Percentiles rank a stretch among this genome's conserved stretches.
Evolutionary conservation across 2,329 filamentous ascomycete genomes (phyloP).

Genomic region (Colletotrichum siamense): DNA sequence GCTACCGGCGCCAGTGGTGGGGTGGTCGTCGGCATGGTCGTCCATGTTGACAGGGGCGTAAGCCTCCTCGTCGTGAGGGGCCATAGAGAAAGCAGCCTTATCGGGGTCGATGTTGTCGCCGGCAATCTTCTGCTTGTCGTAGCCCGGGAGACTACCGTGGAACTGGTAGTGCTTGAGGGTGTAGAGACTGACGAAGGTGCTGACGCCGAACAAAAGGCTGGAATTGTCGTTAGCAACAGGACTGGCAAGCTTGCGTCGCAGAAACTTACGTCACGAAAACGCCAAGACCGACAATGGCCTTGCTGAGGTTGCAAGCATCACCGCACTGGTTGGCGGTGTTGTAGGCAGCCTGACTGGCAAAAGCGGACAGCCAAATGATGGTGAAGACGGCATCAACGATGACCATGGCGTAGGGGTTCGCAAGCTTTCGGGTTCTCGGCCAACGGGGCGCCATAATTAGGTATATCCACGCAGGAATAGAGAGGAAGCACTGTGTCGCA

Average conservation of each 20-base stretch:
- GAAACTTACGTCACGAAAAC: slow-evolving; percentile 66
- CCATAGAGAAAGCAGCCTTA: slow-evolving; percentile 72
- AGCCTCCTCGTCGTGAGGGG: slow-evolving; percentile 69
- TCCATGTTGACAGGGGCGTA: slow-evolving; percentile 67
- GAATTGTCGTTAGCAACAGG: slow-evolving; percentile 17
- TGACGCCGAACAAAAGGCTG: slow-evolving; percentile 61
- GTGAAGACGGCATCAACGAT: slow-evolving; percentile 61
- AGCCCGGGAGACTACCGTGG: slow-evolving; percentile 67
- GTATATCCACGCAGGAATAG: slow-evolving; percentile 69
- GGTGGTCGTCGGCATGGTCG: slow-evolving; percentile 49
- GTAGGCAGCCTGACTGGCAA: slow-evolving; percentile 69
- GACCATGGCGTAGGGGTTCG: slow-evolving; percentile 67
- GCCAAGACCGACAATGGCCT: slow-evolving; percentile 66
- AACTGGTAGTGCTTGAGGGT: slow-evolving; percentile 67
- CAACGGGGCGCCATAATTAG: slow-evolving; percentile 69
- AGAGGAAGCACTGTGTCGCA: slow-evolving; percentile 64
- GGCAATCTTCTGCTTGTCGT: slow-evolving; percentile 54
- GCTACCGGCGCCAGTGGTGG: slow-evolving; percentile 32
- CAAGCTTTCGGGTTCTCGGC: slow-evolving; percentile 64
- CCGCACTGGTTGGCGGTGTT: slow-evolving; percentile 63
- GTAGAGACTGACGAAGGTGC: slow-evolving; percentile 63
- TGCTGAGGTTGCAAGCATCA: slow-evolving; percentile 63
- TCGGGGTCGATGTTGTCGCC: slow-evolving; percentile 67
- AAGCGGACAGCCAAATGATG: slow-evolving; percentile 71
- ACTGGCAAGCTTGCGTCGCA: background rate